Evolutionary conservation across 2,329 filamentous ascomycete genomes (phyloP), one percentile per base, ranked within the genome.

Genomic region (Fusarium tuaranense): DNA sequence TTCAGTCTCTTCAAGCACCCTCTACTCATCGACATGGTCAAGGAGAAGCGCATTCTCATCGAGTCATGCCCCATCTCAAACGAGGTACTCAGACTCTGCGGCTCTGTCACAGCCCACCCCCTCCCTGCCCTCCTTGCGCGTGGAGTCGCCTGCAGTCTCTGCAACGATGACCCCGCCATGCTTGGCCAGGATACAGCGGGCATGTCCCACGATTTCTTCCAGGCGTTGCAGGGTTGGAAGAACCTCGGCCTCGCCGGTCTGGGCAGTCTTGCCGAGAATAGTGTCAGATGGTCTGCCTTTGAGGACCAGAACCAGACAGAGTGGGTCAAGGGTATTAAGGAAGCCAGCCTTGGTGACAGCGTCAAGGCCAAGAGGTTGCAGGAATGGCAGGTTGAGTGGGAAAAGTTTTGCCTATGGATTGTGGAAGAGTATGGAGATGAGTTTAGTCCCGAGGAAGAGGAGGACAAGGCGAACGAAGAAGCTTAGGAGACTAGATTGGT

Each of bases 171-270:
- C 80, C 95, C 95, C 1, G 94, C 93, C 1, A 94, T 98, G 79
- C 87, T 98, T 7, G 95, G 95, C 10, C 94, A 97, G 78, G 94
- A 94, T 67, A 90, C 89, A 8, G 93, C 92, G 30, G 95, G 94
- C 41, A 92, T 97, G 88, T 96, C 93, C 2, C 94, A 97, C 82
- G 95, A 98, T 83, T 98, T 97, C 83, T 98, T 95, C 94, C 95
- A 97, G 83, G 93, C 94, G 2, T 85, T 98, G 22, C 95, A 98
- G 83, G 95, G 94, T 0, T 97, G 95, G 90, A 93, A 97, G 69
- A 98, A 97, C 79, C 89, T 98, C 16, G 97, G 95, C 0, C 87
- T 98, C 3, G 95, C 94, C 13, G 96, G 95, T 0, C 84, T 98
- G 63, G 96, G 93, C 0, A 93, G 92, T 67, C 87, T 99, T 77